These are phyloP conservation scores for Ceratocystis lukuohia DNA, from an alignment of 2,329 filamentous ascomycete species.

Conservation along the genomic window DNA sequence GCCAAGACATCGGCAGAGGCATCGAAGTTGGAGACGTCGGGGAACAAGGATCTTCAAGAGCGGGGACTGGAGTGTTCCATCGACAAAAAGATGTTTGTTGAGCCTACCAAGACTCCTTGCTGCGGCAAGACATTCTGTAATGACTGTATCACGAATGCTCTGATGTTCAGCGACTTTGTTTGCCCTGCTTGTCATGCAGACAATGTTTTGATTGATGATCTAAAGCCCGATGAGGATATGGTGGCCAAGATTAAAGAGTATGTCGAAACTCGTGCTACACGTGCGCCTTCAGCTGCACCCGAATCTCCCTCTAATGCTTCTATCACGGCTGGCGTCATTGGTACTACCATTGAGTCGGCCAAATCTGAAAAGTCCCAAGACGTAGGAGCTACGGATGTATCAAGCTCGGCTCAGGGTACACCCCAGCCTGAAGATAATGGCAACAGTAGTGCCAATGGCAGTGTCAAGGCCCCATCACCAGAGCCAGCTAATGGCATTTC, in stretches of 20 bases:
- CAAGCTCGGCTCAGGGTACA: conserved; percentile 15
- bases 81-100: conserved; percentile 96
- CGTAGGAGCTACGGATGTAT: conserved; percentile 18
- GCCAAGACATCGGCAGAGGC: conserved; percentile 73
- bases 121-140: conserved; percentile 98
- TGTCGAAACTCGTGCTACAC: conserved; percentile 24
- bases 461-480: conserved; percentile 13
- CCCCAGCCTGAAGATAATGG: conserved; percentile 27
- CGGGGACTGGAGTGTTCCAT: conserved; percentile 83
- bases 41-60: conserved; percentile 77
- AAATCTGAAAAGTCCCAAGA: conserved; percentile 13
- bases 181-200: conserved; percentile 87
- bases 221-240: conserved; percentile 68
- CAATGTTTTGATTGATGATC: conserved; percentile 83
- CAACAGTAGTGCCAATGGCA: background rate
- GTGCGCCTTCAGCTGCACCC: conserved; percentile 23
- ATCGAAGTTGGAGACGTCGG: conserved; percentile 61
- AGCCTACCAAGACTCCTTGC: conserved; percentile 98
- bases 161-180: conserved; percentile 95
- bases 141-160: conserved; percentile 97
- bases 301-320: conserved; percentile 24
- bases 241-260: conserved; percentile 67
- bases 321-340: conserved; percentile 9
- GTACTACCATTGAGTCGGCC: background rate
- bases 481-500: background rate